Evolutionary conservation across 2,329 filamentous ascomycete species (phyloP).

Genomic region (Chaetomiaceae sp.): DNA sequence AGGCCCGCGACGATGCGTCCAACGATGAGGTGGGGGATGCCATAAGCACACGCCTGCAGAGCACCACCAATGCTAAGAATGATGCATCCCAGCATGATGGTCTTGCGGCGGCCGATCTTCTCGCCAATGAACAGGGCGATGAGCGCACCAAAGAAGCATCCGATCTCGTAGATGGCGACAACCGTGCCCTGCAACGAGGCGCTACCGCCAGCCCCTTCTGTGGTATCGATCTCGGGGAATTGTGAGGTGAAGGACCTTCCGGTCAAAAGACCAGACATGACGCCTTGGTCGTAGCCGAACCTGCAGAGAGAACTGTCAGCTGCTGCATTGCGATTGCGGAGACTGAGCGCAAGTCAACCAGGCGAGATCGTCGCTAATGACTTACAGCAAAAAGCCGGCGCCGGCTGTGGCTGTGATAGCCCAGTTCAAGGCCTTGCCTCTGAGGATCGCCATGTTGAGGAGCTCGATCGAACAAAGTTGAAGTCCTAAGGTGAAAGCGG

Average conservation of each 20-base stretch:
- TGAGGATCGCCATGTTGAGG: not conserved
- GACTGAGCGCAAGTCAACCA: too few species aligned
- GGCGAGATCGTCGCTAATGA: too few species aligned
- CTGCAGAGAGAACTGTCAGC: not conserved
- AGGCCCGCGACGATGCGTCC: not conserved
- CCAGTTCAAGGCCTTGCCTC: not conserved
- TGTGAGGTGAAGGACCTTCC: not conserved
- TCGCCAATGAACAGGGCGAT: not conserved
- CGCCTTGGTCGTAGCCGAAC: not conserved
- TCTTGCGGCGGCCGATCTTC: not conserved
- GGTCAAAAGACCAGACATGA: not conserved
- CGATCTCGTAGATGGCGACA: not conserved
- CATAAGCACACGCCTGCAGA: not conserved
- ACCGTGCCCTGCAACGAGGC: not conserved
- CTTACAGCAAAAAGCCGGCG: not conserved
- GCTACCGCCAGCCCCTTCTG: not conserved
- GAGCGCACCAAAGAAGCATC: not conserved
- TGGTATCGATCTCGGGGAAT: conserved; percentile 2
- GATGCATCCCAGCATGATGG: not conserved
- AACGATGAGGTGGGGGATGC: not conserved
- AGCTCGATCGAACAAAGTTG: too few species aligned
- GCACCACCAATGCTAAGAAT: not conserved
- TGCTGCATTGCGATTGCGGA: not conserved
- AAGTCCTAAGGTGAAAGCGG: too few species aligned
- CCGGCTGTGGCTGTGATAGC: not conserved